Conservation (phyloP, 2,329 filamentous ascomycete genomes). For the Tolypocladium pustulatum region DNA sequence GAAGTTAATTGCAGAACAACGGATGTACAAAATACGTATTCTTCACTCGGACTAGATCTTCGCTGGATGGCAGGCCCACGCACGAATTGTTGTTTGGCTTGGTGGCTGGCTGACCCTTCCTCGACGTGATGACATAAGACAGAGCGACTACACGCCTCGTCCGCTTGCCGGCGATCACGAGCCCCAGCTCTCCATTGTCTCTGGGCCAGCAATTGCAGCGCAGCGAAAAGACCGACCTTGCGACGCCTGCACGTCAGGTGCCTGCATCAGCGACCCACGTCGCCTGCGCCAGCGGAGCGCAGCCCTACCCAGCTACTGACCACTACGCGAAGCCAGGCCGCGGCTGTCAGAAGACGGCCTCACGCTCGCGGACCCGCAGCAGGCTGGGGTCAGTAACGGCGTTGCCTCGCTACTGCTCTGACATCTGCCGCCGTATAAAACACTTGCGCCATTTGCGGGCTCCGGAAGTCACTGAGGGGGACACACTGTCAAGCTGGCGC, state of each 20-base stretch:
- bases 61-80: not conserved
- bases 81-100: not conserved
- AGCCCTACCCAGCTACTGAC: not conserved
- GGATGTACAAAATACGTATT: no score
- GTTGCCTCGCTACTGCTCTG: not conserved
- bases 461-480: not conserved
- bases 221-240: not conserved
- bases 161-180: not conserved
- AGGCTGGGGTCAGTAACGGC: not conserved
- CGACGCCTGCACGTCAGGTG: constrained; percentile 7
- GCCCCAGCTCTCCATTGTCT: constrained; percentile 2
- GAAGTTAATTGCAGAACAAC: not conserved
- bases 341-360: not conserved
- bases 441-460: not conserved
- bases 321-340: not conserved
- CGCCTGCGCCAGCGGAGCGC: constrained; percentile 5
- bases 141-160: not conserved
- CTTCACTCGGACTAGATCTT: not conserved
- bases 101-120: not conserved
- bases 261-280: constrained; percentile 3
- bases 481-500: constrained; percentile 28
- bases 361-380: not conserved
- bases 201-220: not conserved
- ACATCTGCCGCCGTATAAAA: not conserved
- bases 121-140: not conserved